Conservation (phyloP, 2,329 filamentous ascomycete species). For the Mycogone perniciosa region DNA sequence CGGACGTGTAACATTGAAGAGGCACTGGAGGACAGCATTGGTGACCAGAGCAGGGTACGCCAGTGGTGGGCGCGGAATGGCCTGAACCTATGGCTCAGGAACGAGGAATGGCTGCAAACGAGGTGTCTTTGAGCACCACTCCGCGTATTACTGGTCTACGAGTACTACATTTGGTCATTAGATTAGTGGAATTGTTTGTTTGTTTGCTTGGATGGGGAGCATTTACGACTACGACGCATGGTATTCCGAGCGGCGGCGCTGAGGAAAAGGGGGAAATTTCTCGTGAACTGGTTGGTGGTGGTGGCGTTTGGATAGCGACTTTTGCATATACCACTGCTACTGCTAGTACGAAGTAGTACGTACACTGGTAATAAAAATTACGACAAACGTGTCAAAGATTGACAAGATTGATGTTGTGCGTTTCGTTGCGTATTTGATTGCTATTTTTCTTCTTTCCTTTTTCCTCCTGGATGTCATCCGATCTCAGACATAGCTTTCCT, state of each 20-base stretch:
- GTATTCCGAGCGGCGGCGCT: background rate
- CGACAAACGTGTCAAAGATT: background rate
- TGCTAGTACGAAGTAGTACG: too few species aligned
- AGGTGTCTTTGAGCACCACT: constrained; percentile 53
- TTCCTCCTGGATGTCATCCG: background rate
- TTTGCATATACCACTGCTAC: background rate
- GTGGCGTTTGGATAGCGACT: background rate
- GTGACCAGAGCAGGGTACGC: constrained; percentile 63
- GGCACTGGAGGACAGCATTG: constrained; percentile 80
- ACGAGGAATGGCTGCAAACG: constrained; percentile 84
- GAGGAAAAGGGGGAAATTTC: constrained; percentile 1
- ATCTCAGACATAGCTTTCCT: background rate
- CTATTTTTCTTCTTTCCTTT: background rate
- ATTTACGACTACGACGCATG: background rate
- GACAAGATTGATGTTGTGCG: background rate
- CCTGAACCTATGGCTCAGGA: constrained; percentile 71
- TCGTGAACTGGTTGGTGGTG: background rate
- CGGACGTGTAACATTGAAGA: constrained; percentile 95
- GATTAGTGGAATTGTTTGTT: too few species aligned
- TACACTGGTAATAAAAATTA: too few species aligned
- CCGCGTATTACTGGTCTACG: background rate
- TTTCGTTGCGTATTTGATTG: background rate
- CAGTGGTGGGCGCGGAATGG: constrained; percentile 86
- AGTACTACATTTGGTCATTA: too few species aligned
- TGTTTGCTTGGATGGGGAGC: too few species aligned